A percentile compares a stretch with the other conserved stretches of the same genome.
These are phyloP conservation scores for Novymonas esmeraldas DNA, from an alignment of 208 protist genomes.

Conservation along the genomic window DNA sequence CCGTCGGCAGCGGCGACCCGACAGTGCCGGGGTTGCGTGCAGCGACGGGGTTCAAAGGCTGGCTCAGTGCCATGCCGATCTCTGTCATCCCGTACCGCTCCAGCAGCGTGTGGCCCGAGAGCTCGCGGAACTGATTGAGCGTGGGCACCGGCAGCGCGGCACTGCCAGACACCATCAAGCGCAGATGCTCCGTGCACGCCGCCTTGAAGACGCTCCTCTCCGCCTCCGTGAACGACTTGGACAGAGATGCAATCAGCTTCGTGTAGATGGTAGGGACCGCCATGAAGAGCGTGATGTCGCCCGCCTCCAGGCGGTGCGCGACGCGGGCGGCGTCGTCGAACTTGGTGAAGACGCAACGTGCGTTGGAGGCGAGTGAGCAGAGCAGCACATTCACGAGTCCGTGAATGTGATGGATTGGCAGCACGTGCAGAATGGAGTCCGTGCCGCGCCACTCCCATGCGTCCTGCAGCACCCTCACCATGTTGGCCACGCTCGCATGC, in stretches of 20 bases:
- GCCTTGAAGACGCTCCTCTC: slow-evolving; percentile 57
- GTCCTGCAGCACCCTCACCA: slow-evolving; percentile 76
- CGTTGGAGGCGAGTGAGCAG: slow-evolving; percentile 86
- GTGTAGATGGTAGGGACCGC: slow-evolving; percentile 98
- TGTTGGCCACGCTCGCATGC: slow-evolving; percentile 83
- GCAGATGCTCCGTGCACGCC: slow-evolving; percentile 47
- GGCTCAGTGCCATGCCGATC: slow-evolving; percentile 96
- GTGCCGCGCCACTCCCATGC: slow-evolving; percentile 91
- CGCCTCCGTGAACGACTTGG: slow-evolving; percentile 41
- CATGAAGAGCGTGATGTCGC: slow-evolving; percentile 95
- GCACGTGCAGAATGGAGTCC: slow-evolving; percentile 92
- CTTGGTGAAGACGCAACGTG: slow-evolving; percentile 75
- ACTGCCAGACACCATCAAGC: slow-evolving; percentile 96
- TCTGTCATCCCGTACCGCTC: slow-evolving; percentile 98
- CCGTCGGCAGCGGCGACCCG: slow-evolving; percentile 85
- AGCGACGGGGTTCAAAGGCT: slow-evolving; percentile 77
- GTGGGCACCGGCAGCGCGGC: slow-evolving; percentile 91
- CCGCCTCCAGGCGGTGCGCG: slow-evolving; percentile 52
- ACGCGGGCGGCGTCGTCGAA: slow-evolving; percentile 77
- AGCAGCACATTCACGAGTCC: slow-evolving; percentile 94
- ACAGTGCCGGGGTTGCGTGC: slow-evolving; percentile 88
- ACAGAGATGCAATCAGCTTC: slow-evolving; percentile 79
- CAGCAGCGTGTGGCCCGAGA: slow-evolving; percentile 92
- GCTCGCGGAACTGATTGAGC: slow-evolving; percentile 84
- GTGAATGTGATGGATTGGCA: slow-evolving; percentile 98